Evolutionary conservation across 768 basidiomycete genomes (phyloP).

Genomic region (Lactifluus pinguis): DNA sequence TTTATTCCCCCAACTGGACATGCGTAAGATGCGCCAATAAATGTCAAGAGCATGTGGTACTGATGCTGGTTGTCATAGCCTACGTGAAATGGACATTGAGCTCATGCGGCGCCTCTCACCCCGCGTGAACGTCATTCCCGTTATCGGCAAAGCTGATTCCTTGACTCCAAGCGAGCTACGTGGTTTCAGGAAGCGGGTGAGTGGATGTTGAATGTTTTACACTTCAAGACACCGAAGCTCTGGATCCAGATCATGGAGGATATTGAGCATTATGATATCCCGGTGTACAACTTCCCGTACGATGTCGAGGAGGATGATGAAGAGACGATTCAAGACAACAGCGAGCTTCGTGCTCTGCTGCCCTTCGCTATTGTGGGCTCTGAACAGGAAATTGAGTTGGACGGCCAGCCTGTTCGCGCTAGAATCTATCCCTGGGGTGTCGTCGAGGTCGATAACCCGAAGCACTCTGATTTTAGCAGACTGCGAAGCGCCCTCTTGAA

Average conservation of each 20-base stretch:
- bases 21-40: conserved; percentile 44
- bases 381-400: conserved; percentile 91
- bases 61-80: conserved; percentile 31
- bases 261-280: conserved; percentile 96
- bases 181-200: conserved; percentile 90
- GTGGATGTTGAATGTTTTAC: conserved; percentile 20
- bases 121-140: conserved; percentile 97
- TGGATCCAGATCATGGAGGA: conserved; percentile 89
- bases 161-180: conserved; percentile 88
- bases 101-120: conserved; percentile 97
- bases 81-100: conserved; percentile 98
- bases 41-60: background rate
- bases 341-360: conserved; percentile 84
- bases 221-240: conserved; percentile 1
- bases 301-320: conserved; percentile 99
- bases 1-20: conserved; percentile 99
- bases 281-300: conserved; percentile 99
- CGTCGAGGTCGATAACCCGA: conserved; percentile 98
- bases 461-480: conserved; percentile 97
- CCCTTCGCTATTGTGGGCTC: conserved; percentile 97
- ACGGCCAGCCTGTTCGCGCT: conserved; percentile 85
- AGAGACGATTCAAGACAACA: conserved; percentile 96
- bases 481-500: conserved; percentile 86
- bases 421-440: conserved; percentile 98
- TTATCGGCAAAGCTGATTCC: conserved; percentile 93